Percentiles rank a stretch among this genome's conserved stretches.
These are phyloP conservation scores for Aeschynomene evenia DNA, from an alignment of 306 rosid species.

Conservation along the genomic window DNA sequence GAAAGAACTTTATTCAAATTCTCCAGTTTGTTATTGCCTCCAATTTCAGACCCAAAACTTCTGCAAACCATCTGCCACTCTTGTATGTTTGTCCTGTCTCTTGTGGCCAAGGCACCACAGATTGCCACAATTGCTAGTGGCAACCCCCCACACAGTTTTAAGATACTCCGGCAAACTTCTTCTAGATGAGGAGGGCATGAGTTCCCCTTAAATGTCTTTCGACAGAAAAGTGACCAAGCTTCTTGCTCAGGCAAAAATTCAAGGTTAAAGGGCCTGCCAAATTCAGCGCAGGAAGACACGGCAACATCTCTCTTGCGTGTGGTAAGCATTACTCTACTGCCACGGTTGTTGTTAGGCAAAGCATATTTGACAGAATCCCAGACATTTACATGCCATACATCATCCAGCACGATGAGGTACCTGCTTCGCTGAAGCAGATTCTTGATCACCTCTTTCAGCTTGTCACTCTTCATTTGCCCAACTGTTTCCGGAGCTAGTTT, in stretches of 20 bases:
- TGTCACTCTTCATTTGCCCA: slow-evolving; percentile 39
- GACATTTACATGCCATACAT: slow-evolving; percentile 41
- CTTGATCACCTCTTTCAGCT: slow-evolving; percentile 39
- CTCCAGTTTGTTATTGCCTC: slow-evolving; percentile 41
- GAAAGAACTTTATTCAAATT: slow-evolving; percentile 50
- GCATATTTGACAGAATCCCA: slow-evolving; percentile 54
- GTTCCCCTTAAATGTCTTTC: slow-evolving; percentile 46
- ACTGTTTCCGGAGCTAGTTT: slow-evolving; percentile 46
- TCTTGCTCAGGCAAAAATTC: slow-evolving; percentile 46
- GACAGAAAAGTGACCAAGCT: slow-evolving; percentile 52
- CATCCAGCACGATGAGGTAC: slow-evolving; percentile 55
- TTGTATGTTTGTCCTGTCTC: slow-evolving; percentile 38
- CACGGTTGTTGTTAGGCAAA: slow-evolving; percentile 39
- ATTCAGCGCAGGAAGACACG: slow-evolving; percentile 32
- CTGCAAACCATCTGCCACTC: slow-evolving; percentile 44
- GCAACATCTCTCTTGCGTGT: slow-evolving; percentile 52
- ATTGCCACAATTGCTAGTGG: slow-evolving; percentile 59
- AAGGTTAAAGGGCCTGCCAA: slow-evolving; percentile 34
- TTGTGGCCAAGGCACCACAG: slow-evolving; percentile 47
- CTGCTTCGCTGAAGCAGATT: slow-evolving; percentile 40
- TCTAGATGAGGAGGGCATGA: slow-evolving; percentile 46
- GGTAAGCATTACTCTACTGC: slow-evolving; percentile 55
- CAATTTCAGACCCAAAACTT: slow-evolving; percentile 46
- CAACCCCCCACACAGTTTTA: slow-evolving; percentile 48
- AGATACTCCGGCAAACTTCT: slow-evolving; percentile 23